These are phyloP conservation scores for Paramyrothecium sp. DNA, from an alignment of 2,329 filamentous ascomycete genomes.

Conservation along the genomic window DNA sequence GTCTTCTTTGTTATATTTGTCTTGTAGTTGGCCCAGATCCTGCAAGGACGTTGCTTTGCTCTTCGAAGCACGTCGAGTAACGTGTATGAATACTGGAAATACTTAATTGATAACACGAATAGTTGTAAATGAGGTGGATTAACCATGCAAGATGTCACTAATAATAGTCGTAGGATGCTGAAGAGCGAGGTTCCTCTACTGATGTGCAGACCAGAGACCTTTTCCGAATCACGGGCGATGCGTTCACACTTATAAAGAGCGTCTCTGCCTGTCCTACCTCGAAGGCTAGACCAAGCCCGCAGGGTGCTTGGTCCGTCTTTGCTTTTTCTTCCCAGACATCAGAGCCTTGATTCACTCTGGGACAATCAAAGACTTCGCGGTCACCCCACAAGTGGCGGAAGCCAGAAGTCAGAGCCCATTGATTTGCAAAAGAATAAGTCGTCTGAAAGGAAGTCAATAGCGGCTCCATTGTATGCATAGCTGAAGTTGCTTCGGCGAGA, in stretches of 20 bases:
- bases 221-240: not conserved
- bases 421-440: too few species aligned
- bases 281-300: not conserved
- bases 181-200: not conserved
- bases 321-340: constrained; percentile 1
- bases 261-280: not conserved
- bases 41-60: too few species aligned
- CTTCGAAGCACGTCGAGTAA: not conserved
- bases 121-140: not conserved
- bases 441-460: too few species aligned
- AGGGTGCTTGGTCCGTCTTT: not conserved
- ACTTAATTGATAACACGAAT: not conserved
- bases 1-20: too few species aligned
- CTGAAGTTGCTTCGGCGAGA: too few species aligned
- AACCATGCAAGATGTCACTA: not conserved
- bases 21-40: too few species aligned
- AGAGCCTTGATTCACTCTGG: constrained; percentile 1
- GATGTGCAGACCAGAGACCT: too few species aligned
- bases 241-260: not conserved
- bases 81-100: not conserved
- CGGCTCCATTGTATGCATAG: too few species aligned
- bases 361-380: not conserved
- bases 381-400: not conserved
- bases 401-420: not conserved
- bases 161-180: not conserved